Conservation (phyloP, 257 asterid species). For the Capsicum pubescens region DNA sequence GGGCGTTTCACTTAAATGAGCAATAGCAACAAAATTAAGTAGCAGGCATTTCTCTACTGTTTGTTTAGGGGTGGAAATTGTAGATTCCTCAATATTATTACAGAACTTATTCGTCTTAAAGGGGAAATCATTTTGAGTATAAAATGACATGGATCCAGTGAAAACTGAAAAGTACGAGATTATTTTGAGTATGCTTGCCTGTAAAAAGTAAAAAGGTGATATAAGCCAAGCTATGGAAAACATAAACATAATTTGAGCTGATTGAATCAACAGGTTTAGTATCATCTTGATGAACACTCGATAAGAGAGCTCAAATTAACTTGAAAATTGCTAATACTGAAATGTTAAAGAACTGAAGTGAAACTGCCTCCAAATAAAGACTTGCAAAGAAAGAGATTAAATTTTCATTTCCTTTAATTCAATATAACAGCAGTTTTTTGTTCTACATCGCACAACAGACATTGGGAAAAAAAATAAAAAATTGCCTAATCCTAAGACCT, state of each 20-base stretch:
- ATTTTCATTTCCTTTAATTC: neutral
- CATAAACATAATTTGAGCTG: neutral
- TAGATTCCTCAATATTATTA: neutral
- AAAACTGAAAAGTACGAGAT: neutral
- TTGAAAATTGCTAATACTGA: neutral
- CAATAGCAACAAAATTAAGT: neutral
- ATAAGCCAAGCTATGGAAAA: neutral
- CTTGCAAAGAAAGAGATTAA: neutral
- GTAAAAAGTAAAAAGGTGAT: neutral
- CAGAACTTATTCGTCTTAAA: neutral
- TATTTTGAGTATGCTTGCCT: no score
- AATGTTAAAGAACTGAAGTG: neutral
- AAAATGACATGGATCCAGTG: neutral
- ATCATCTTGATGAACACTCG: neutral
- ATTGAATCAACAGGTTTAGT: neutral
- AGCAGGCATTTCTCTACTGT: neutral
- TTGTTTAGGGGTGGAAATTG: neutral
- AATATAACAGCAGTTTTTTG: neutral
- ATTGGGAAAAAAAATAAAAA: neutral
- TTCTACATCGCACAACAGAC: neutral
- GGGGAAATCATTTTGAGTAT: neutral
- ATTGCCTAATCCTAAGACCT: constrained; percentile 32
- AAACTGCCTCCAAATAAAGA: neutral
- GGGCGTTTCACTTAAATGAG: neutral
- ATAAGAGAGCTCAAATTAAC: neutral